These are phyloP conservation scores for Cytospora piceae DNA, from an alignment of 2,329 filamentous ascomycete genomes.

Conservation along the genomic window DNA sequence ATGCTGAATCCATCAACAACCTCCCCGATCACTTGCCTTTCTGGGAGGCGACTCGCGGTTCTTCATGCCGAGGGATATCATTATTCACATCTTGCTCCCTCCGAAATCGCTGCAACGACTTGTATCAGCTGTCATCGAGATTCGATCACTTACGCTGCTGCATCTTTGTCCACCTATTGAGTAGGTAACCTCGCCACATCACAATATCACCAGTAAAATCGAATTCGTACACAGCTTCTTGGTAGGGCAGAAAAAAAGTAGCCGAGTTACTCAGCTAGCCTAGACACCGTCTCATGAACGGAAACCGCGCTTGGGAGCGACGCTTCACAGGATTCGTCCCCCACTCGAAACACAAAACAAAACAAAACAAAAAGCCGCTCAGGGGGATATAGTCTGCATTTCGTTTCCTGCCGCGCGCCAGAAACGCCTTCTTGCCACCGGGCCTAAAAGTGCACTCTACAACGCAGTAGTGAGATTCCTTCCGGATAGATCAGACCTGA, in stretches of 20 bases:
- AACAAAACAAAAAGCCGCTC: neutral
- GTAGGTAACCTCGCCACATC: neutral
- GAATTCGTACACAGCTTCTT: too few relatives aligned
- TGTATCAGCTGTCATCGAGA: neutral
- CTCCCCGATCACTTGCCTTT: neutral
- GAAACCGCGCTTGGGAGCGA: neutral
- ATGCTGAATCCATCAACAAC: neutral
- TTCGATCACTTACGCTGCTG: neutral
- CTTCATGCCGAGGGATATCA: neutral
- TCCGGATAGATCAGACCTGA: neutral
- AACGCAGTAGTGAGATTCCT: neutral
- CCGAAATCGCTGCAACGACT: neutral
- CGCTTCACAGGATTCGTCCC: neutral
- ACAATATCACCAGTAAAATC: neutral
- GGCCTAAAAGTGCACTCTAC: neutral
- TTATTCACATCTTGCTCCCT: neutral
- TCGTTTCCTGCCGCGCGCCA: neutral
- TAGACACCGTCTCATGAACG: constrained; percentile 10
- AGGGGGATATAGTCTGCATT: neutral
- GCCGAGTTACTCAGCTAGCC: constrained; percentile 14
- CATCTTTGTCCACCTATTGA: neutral
- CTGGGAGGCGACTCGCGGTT: neutral
- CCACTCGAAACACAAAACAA: neutral
- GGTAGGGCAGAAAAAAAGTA: constrained; percentile 8
- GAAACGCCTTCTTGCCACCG: constrained; percentile 10